Conservation (phyloP, 495 filamentous ascomycete species). For the Hyaloscypha hepaticicola region DNA sequence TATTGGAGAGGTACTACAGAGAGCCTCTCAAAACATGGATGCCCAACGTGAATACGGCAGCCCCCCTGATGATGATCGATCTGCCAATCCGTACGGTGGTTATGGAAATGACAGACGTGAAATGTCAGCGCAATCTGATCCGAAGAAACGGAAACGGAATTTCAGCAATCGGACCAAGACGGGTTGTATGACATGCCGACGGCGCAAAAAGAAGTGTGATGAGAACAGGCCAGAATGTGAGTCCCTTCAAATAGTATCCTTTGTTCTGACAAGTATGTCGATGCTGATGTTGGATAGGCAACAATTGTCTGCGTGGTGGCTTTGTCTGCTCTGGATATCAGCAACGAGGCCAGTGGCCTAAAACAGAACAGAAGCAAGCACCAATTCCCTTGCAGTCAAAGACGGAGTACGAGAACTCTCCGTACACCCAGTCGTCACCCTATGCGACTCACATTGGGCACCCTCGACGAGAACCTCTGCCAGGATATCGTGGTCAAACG, state of each 20-base stretch:
- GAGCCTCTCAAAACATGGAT: conserved; percentile 30
- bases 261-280: background rate
- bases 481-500: conserved; percentile 52
- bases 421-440: conserved; percentile 43
- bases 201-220: conserved; percentile 98
- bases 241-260: conserved; percentile 28
- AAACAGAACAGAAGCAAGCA: conserved; percentile 55
- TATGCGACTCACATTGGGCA: conserved; percentile 32
- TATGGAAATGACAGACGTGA: conserved; percentile 49
- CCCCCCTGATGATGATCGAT: conserved; percentile 46
- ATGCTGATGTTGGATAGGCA: conserved; percentile 55
- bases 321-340: conserved; percentile 96
- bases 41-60: conserved; percentile 45
- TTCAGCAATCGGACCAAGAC: conserved; percentile 98
- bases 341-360: conserved; percentile 68
- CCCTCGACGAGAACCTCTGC: conserved; percentile 47
- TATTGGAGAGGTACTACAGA: conserved; percentile 35
- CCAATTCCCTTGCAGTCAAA: conserved; percentile 86
- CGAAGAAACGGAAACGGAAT: conserved; percentile 78
- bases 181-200: conserved; percentile 91
- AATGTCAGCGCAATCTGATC: conserved; percentile 61
- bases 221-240: conserved; percentile 91
- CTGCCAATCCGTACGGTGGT: conserved; percentile 39
- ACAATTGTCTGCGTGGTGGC: conserved; percentile 88
- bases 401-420: conserved; percentile 64